phyloP scores from a whole-genome alignment of 1,139 yeast species.

The Nakaseomyces bracarensis region DNA sequence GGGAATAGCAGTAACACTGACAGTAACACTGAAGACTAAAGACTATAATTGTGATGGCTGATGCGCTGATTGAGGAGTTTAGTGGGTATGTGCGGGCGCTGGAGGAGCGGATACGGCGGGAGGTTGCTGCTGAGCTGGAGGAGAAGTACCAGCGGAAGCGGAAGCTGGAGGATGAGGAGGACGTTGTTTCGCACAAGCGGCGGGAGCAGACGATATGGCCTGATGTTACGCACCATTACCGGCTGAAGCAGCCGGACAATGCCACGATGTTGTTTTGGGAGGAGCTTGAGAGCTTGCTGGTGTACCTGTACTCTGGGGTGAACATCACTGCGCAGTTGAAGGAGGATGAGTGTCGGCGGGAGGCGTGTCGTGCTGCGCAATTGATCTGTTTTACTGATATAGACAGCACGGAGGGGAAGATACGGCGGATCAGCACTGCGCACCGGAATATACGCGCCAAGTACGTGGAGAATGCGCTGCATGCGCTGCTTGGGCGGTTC shows the following conservation, averaged over 20 bases:
- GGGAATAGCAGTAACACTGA: too few species aligned
- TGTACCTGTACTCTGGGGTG: conserved; percentile 3
- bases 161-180: neutral
- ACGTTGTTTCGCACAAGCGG: too few species aligned
- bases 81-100: conserved; percentile 1
- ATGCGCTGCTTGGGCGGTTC: conserved; percentile 1
- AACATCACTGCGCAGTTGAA: conserved; percentile 3
- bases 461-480: neutral
- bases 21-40: too few species aligned
- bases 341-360: conserved; percentile 1
- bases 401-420: conserved; percentile 1
- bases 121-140: conserved; percentile 1
- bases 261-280: conserved; percentile 3
- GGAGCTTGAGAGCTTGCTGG: conserved; percentile 4
- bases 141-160: neutral
- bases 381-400: conserved; percentile 1
- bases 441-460: neutral
- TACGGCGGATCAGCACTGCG: neutral
- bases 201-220: conserved; percentile 1
- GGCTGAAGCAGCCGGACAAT: neutral
- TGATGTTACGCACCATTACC: neutral
- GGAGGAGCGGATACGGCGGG: conserved; percentile 4
- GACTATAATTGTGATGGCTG: conserved; percentile 1
- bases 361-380: conserved; percentile 1
- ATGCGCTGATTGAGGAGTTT: neutral